These are phyloP conservation scores for Aspergillus nidulans DNA, from an alignment of 495 filamentous ascomycete species.

Conservation along the genomic window DNA sequence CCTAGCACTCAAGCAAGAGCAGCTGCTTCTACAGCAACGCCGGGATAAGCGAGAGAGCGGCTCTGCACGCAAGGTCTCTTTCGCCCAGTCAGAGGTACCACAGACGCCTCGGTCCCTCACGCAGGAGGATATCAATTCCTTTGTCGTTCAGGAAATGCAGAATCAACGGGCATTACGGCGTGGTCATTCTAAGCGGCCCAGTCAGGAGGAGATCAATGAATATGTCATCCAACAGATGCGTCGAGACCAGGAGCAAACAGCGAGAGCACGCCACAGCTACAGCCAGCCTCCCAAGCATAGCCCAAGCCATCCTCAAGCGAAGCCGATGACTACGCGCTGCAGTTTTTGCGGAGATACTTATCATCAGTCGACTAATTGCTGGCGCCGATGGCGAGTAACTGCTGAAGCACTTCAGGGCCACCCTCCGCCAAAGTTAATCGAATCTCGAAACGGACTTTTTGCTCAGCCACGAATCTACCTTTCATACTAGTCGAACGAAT, in stretches of 20 bases:
- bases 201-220: constrained; percentile 32
- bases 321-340: constrained; percentile 10
- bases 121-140: constrained; percentile 27
- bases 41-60: neutral
- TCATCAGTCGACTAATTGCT: constrained; percentile 21
- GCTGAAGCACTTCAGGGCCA: constrained; percentile 24
- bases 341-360: constrained; percentile 21
- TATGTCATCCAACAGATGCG: constrained; percentile 31
- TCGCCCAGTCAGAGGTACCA: neutral
- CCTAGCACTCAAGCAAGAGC: constrained; percentile 23
- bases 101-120: constrained; percentile 6
- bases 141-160: constrained; percentile 25
- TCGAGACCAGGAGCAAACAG: constrained; percentile 21
- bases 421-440: constrained; percentile 20
- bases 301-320: constrained; percentile 1
- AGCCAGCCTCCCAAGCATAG: constrained; percentile 21
- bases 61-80: neutral
- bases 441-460: constrained; percentile 18
- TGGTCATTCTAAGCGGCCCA: constrained; percentile 24
- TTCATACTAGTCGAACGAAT: constrained; percentile 8
- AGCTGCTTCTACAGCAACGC: neutral
- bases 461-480: constrained; percentile 24
- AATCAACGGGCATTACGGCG: constrained; percentile 4
- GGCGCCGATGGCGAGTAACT: constrained; percentile 24
- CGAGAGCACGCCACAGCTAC: constrained; percentile 15